These are phyloP conservation scores for Meredithiella fracta DNA, from an alignment of 2,329 filamentous ascomycete species.

Conservation along the genomic window DNA sequence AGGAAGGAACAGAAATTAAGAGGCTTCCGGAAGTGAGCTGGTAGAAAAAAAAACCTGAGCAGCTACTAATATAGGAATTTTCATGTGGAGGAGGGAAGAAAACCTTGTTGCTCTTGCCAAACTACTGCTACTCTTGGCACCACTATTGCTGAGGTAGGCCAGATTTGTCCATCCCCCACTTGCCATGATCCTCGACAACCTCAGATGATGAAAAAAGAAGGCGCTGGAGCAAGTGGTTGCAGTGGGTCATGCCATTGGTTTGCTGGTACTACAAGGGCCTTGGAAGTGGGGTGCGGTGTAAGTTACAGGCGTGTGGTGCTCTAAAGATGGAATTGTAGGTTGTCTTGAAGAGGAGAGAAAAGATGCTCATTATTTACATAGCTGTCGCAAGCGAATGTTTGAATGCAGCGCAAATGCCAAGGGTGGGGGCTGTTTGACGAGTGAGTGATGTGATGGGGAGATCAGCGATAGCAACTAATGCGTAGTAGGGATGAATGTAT, in stretches of 20 bases:
- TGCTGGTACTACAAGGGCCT: neutral
- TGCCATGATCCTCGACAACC: neutral
- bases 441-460: too few species aligned
- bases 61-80: conserved; percentile 3
- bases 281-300: too few species aligned
- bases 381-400: too few species aligned
- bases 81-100: neutral
- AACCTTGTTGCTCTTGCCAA: neutral
- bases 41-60: conserved; percentile 8
- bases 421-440: too few species aligned
- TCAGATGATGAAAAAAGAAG: neutral
- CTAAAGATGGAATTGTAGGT: neutral
- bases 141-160: too few species aligned
- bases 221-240: neutral
- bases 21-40: neutral
- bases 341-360: too few species aligned
- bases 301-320: neutral
- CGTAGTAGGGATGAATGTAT: too few species aligned
- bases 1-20: conserved; percentile 3
- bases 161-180: neutral
- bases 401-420: too few species aligned
- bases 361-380: too few species aligned
- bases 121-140: too few species aligned
- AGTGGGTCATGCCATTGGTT: neutral
- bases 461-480: too few species aligned